phyloP scores from a whole-genome alignment of 306 rosid species.

The Quercus cerris region DNA sequence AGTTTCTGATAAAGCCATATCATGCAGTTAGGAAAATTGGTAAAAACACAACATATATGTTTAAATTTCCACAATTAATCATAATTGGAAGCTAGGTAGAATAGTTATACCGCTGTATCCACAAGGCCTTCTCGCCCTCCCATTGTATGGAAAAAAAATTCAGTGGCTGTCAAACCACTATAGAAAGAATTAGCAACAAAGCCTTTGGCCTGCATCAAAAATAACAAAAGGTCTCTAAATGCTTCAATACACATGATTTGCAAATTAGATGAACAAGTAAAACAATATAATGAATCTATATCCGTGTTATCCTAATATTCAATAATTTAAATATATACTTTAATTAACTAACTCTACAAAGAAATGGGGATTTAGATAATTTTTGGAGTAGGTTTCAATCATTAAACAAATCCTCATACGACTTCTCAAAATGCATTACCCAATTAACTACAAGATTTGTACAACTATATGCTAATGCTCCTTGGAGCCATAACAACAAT shows the following conservation, averaged over 20 bases:
- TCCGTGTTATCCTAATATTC: no score
- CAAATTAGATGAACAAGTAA: not conserved
- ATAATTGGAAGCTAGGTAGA: not conserved
- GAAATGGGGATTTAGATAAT: not conserved
- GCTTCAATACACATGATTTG: not conserved
- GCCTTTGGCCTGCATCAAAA: constrained; percentile 83
- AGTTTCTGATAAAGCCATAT: not conserved
- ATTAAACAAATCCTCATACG: not conserved
- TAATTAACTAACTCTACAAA: not conserved
- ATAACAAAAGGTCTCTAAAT: constrained; percentile 22
- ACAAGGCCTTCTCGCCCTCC: constrained; percentile 98
- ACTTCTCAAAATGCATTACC: not conserved
- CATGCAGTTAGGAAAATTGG: not conserved
- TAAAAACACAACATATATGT: not conserved
- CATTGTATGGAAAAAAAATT: constrained; percentile 97
- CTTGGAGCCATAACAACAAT: not conserved
- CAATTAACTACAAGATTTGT: not conserved
- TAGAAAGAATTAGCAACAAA: constrained; percentile 90
- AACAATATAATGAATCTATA: not conserved
- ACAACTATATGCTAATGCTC: not conserved
- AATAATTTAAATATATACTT: not conserved
- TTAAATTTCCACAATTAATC: not conserved
- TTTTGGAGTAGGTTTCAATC: not conserved
- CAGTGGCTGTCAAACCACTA: constrained; percentile 91
- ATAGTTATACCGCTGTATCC: constrained; percentile 75